Evolutionary conservation across 345 rosid genomes (phyloP).

Genomic region (Trapa incisa): DNA sequence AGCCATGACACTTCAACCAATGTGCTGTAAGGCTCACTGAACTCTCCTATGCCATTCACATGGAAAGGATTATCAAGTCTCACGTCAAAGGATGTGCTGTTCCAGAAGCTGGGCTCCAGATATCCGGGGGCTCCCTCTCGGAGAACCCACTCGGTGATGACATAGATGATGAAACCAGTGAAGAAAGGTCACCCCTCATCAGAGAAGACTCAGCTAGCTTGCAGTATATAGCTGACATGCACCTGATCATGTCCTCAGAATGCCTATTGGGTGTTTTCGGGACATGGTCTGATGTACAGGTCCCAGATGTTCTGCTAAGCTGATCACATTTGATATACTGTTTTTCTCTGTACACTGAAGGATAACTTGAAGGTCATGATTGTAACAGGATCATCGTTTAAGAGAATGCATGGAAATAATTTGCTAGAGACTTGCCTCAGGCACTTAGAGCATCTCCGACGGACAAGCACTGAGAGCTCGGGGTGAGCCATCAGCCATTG

Average conservation of each 20-base stretch:
- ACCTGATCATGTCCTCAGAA: slow-evolving; percentile 88
- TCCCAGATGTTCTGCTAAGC: slow-evolving; percentile 95
- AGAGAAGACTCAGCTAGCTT: slow-evolving; percentile 81
- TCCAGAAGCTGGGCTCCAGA: slow-evolving; percentile 77
- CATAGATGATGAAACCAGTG: slow-evolving; percentile 65
- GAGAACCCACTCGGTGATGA: slow-evolving; percentile 65
- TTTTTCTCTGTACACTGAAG: slow-evolving; percentile 51
- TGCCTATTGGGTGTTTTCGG: slow-evolving; percentile 83
- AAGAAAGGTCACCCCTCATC: slow-evolving; percentile 41
- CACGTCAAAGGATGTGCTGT: slow-evolving; percentile 66
- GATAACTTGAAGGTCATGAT: background rate
- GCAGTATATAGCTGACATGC: slow-evolving; percentile 80
- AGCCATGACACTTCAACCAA: slow-evolving; percentile 85
- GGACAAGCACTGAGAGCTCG: slow-evolving; percentile 36
- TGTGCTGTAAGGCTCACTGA: slow-evolving; percentile 82
- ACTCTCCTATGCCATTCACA: slow-evolving; percentile 75
- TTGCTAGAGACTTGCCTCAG: slow-evolving; percentile 29
- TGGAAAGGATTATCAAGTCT: slow-evolving; percentile 72
- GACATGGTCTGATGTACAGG: slow-evolving; percentile 78
- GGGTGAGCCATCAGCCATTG: slow-evolving; percentile 31
- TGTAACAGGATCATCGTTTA: background rate
- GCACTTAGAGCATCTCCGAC: slow-evolving; percentile 62
- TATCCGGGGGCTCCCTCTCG: slow-evolving; percentile 56
- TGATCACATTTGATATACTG: slow-evolving; percentile 43
- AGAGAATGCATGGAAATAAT: background rate